Conservation (phyloP, 1,284 basidiomycete species). For the Ceratobasidium sp. region DNA sequence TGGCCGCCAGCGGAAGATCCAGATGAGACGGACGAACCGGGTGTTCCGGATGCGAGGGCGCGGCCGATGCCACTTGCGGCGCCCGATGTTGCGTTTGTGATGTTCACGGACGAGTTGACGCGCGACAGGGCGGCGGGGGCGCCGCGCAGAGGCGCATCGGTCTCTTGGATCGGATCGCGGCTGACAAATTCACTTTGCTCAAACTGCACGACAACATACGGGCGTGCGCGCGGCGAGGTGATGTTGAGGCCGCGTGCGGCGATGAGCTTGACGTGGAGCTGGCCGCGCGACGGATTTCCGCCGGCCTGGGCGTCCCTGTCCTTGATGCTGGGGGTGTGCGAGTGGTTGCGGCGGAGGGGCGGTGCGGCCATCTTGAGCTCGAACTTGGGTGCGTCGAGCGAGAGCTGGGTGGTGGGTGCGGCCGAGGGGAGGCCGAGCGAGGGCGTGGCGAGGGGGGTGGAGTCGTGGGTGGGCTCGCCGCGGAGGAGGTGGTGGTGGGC, state of each 20-base stretch:
- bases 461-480: constrained; percentile 14
- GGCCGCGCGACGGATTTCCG: constrained; percentile 62
- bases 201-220: constrained; percentile 97
- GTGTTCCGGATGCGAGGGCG: constrained; percentile 38
- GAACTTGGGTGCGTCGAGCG: constrained; percentile 70
- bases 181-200: constrained; percentile 99
- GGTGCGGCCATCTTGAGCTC: constrained; percentile 44
- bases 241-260: constrained; percentile 88
- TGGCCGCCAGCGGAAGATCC: constrained; percentile 44
- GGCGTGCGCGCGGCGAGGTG: constrained; percentile 68
- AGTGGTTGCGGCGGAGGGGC: constrained; percentile 51
- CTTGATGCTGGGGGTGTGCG: constrained; percentile 36
- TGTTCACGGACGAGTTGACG: constrained; percentile 65
- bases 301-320: constrained; percentile 29
- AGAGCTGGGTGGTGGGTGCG: constrained; percentile 74
- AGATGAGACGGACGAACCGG: constrained; percentile 30
- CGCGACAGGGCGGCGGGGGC: constrained; percentile 66
- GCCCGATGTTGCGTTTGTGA: constrained; percentile 47
- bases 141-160: constrained; percentile 87
- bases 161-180: constrained; percentile 82
- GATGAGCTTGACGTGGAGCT: constrained; percentile 95
- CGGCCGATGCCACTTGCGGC: constrained; percentile 39
- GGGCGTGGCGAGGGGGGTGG: constrained; percentile 38
- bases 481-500: constrained; percentile 33
- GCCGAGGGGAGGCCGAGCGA: constrained; percentile 48